A percentile compares a stretch with the other conserved stretches of the same genome.
Evolutionary conservation across 495 filamentous ascomycete genomes (phyloP).

Genomic region (Elaphomyces granulatus): DNA sequence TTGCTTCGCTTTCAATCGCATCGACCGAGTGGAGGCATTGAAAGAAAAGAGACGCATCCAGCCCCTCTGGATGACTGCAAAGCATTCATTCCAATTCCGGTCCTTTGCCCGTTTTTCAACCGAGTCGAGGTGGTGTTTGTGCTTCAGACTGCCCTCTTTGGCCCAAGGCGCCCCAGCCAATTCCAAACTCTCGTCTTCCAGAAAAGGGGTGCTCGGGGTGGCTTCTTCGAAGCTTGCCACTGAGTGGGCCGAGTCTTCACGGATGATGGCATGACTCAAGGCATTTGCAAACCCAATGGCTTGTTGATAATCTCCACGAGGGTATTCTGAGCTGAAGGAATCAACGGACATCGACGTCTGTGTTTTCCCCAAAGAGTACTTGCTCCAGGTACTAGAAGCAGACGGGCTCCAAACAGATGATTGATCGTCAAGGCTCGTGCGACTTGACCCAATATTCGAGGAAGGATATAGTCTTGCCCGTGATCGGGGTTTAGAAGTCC

Average conservation of each 20-base stretch:
- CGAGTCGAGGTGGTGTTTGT: conserved; percentile 89
- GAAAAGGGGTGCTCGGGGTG: conserved; percentile 47
- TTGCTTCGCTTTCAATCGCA: conserved; percentile 52
- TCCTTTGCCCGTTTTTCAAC: conserved; percentile 85
- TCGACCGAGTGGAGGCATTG: conserved; percentile 52
- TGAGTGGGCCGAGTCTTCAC: conserved; percentile 60
- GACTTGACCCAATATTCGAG: conserved; percentile 76
- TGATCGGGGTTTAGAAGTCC: conserved; percentile 74
- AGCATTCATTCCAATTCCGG: conserved; percentile 85
- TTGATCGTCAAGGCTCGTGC: conserved; percentile 84
- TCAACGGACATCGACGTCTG: conserved; percentile 84
- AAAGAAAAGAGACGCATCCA: conserved; percentile 93
- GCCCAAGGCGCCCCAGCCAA: conserved; percentile 90
- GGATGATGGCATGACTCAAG: conserved; percentile 88
- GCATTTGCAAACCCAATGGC: conserved; percentile 97
- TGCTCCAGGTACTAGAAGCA: conserved; percentile 85
- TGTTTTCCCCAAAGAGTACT: conserved; percentile 76
- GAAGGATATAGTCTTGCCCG: conserved; percentile 62
- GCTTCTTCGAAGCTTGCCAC: conserved; percentile 34
- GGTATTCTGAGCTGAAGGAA: conserved; percentile 66
- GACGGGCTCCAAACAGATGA: conserved; percentile 87
- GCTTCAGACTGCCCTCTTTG: conserved; percentile 89
- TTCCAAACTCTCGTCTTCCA: conserved; percentile 85
- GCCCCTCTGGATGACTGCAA: conserved; percentile 97
- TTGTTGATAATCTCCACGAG: conserved; percentile 76